Conservation (phyloP, 768 basidiomycete species). For the Mycena galericulata region DNA sequence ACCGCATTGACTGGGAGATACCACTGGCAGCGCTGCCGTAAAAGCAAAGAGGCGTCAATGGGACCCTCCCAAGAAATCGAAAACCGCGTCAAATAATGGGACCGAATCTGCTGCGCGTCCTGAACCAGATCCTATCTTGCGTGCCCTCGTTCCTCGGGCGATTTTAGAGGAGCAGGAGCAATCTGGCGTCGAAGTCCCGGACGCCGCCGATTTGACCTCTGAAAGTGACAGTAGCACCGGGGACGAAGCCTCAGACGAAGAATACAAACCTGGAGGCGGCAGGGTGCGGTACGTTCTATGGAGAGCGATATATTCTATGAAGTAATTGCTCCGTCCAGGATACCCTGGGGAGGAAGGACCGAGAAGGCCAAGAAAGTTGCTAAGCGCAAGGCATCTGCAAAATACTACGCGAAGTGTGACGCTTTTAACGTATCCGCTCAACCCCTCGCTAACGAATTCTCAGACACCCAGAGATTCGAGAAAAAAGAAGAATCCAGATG, state of each 20-base stretch:
- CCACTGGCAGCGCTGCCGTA: neutral
- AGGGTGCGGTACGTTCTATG: neutral
- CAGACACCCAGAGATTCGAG: constrained; percentile 1
- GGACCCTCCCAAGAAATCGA: too few relatives aligned
- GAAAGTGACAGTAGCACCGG: neutral
- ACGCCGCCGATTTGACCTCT: neutral
- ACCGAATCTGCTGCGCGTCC: too few relatives aligned
- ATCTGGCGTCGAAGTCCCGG: neutral
- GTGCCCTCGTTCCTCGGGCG: too few relatives aligned
- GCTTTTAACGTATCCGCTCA: neutral
- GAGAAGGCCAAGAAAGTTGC: neutral
- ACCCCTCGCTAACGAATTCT: neutral
- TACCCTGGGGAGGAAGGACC: too few relatives aligned
- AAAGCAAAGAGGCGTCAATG: neutral
- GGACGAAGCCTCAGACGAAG: neutral
- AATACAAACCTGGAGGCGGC: neutral
- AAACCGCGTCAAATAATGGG: too few relatives aligned
- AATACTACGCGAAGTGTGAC: neutral
- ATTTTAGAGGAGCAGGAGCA: neutral
- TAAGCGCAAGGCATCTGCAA: neutral
- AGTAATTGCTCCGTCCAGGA: too few relatives aligned
- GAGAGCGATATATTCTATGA: too few relatives aligned
- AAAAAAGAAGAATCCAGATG: neutral
- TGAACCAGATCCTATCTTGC: too few relatives aligned
- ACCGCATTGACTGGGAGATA: too few relatives aligned